Evolutionary conservation across 176 grass and related monocot species (phyloP).

Genomic region (Oryza rufipogon): DNA sequence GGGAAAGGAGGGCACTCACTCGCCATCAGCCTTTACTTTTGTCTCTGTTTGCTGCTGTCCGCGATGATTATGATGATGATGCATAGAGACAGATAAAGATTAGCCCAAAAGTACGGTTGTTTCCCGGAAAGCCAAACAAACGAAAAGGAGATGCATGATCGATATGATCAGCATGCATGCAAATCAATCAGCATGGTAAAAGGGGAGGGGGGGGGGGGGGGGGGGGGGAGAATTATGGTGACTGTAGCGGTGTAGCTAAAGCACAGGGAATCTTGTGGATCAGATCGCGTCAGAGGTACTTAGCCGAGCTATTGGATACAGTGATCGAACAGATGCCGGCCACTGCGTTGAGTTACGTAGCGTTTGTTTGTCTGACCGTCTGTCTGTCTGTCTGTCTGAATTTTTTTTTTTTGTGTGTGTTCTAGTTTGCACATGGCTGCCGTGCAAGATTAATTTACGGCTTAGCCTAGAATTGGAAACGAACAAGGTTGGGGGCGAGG

Average conservation of each 20-base stretch:
- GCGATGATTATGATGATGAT: neutral
- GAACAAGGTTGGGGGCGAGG: neutral
- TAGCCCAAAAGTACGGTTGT: constrained; percentile 28
- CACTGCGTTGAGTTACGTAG: neutral
- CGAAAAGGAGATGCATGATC: neutral
- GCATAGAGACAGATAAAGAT: neutral
- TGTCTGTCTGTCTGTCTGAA: neutral
- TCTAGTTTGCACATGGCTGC: neutral
- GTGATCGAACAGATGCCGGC: neutral
- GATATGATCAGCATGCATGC: neutral
- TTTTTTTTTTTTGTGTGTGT: neutral
- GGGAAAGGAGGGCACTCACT: neutral
- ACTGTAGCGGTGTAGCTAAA: neutral
- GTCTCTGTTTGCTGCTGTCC: constrained; percentile 5
- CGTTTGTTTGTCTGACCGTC: neutral
- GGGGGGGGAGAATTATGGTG: neutral
- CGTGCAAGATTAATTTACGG: neutral
- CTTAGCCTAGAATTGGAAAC: constrained; percentile 9
- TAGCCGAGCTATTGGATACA: neutral
- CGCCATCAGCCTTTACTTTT: constrained; percentile 39
- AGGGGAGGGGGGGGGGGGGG: neutral
- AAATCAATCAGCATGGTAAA: neutral
- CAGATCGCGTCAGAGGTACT: neutral
- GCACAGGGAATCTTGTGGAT: neutral
- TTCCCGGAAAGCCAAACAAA: constrained; percentile 21